Base-by-base conservation (phyloP, 495 filamentous ascomycete genomes). In the Aspergillus diversus region DNA sequence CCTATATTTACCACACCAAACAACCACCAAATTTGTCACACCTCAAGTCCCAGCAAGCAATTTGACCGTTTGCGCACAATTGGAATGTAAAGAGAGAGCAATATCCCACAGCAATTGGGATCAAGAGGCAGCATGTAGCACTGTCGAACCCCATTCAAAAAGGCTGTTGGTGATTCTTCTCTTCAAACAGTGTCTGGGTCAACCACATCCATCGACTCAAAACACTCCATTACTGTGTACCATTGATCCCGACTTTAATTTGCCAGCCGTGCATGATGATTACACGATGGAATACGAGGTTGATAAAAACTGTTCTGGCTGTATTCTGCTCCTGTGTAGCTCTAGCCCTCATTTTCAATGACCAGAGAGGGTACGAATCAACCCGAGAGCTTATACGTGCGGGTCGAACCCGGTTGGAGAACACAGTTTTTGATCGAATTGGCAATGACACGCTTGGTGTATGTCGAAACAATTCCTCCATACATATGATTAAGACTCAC, bases 361-460 rank as follows among this genome's bases (percentile, higher is more conserved):
- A 62, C 17, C 61, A 60, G 9, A 53, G 63, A 37, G 59, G 58
- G 7, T 67, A 67, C 21, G 35, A 58, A 16, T 67, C 65, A 16
- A 64, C 65, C 6, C 51, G 56, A 32, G 37, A 52, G 3, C n/a
- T 67, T 7, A 58, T 67, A 9, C 58, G 55, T 8, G 61, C 61
- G n/a, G 61, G 65, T 16, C 63, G 59, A n/a, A 53, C 53, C 21
- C 55, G 48, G 15, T 48, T 66, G 33, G 50, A 64, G n/a, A 68
- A 69, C 42, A 61, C 48, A 7, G 57, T 56, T 9, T 68, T 69
- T 17, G 65, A 69, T 12, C 68, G 68, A 15, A 72, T 72, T 15
- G 60, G 60, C 12, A 75, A 75, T 56, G 57, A 68, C 39, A 73
- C 73, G 4, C 56, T 73, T 8, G 71, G 73, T 35, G 71, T 75